phyloP scores from a whole-genome alignment of 179 eudicot genomes.

The Beta lomatogona region DNA sequence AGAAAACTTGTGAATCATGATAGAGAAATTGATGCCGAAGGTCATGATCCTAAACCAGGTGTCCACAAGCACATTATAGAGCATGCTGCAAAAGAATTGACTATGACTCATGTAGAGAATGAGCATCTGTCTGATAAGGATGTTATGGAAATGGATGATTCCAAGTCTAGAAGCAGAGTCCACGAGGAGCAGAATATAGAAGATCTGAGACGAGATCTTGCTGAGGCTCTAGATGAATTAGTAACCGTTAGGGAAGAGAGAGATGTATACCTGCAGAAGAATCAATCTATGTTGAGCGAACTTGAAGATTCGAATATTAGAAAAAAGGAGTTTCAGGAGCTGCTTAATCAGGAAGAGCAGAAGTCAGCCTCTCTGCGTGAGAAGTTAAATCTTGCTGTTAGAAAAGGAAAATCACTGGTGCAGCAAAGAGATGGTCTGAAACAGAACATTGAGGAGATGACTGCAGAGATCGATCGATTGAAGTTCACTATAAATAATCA shows the following conservation, averaged over 20 bases:
- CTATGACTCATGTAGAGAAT: conserved; percentile 25
- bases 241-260: conserved; percentile 59
- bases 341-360: conserved; percentile 85
- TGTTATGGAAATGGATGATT: conserved; percentile 35
- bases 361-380: conserved; percentile 84
- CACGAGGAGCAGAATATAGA: conserved; percentile 38
- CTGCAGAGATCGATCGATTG: conserved; percentile 56
- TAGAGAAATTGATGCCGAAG: conserved; percentile 28
- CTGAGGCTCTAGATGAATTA: conserved; percentile 54
- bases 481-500: conserved; percentile 51
- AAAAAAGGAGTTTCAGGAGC: conserved; percentile 58
- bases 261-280: conserved; percentile 47
- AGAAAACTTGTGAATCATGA: conserved; percentile 52
- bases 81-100: conserved; percentile 17
- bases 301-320: conserved; percentile 43
- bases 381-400: conserved; percentile 92
- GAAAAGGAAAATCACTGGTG: conserved; percentile 85
- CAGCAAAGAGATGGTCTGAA: conserved; percentile 92
- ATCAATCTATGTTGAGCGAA: conserved; percentile 52
- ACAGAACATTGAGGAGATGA: conserved; percentile 64
- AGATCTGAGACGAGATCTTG: conserved; percentile 55
- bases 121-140: conserved; percentile 31
- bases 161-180: conserved; percentile 29
- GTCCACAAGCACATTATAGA: conserved; percentile 20
- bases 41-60: conserved; percentile 22